Conservation (phyloP, 352 stramenopile genomes). For the Globisporangium spiculum region DNA sequence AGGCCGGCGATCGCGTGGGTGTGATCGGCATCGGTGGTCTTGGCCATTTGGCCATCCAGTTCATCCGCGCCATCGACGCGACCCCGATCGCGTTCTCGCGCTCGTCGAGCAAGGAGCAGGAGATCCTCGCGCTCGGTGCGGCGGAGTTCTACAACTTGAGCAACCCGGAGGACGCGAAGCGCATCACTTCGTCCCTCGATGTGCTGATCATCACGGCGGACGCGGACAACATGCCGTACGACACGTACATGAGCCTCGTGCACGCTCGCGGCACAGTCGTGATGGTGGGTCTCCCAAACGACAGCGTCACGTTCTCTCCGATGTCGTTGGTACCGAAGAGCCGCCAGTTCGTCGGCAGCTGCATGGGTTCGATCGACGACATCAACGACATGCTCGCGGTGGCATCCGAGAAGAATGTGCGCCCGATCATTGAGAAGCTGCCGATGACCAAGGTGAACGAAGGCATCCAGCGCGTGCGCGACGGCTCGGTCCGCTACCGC, state of each 20-base stretch:
- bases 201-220: slow-evolving; percentile 71
- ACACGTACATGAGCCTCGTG: slow-evolving; percentile 53
- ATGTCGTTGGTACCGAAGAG: slow-evolving; percentile 38
- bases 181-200: slow-evolving; percentile 38
- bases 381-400: slow-evolving; percentile 88
- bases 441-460: slow-evolving; percentile 49
- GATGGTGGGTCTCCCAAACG: slow-evolving; percentile 64
- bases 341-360: slow-evolving; percentile 53
- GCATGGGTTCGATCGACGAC: slow-evolving; percentile 80
- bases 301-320: slow-evolving; percentile 52
- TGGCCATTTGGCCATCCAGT: slow-evolving; percentile 83
- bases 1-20: slow-evolving; percentile 50
- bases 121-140: slow-evolving; percentile 51
- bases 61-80: slow-evolving; percentile 22
- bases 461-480: slow-evolving; percentile 32
- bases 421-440: slow-evolving; percentile 44
- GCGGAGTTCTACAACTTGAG: slow-evolving; percentile 50
- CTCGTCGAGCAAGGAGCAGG: slow-evolving; percentile 50
- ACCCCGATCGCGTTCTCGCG: slow-evolving; percentile 62
- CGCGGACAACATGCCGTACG: slow-evolving; percentile 45
- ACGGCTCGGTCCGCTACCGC: slow-evolving; percentile 43
- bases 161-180: slow-evolving; percentile 31
- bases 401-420: slow-evolving; percentile 62
- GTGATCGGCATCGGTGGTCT: slow-evolving; percentile 85
- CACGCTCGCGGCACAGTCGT: slow-evolving; percentile 50